Conservation (phyloP, 2,329 filamentous ascomycete genomes). For the Xylaria sp. region DNA sequence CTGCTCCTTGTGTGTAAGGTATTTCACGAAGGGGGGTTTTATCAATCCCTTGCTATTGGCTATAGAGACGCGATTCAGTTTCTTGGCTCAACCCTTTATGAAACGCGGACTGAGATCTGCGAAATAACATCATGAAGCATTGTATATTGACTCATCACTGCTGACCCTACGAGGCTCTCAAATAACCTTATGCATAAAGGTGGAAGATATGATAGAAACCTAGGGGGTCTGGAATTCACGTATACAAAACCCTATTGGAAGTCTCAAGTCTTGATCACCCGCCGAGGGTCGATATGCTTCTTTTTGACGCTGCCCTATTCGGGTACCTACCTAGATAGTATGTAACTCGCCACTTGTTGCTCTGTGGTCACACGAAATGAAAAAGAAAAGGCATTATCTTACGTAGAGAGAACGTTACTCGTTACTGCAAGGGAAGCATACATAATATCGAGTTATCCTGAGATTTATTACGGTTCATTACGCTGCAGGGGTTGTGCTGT, state of each 20-base stretch:
- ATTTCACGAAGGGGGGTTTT: background rate
- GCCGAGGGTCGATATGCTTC: background rate
- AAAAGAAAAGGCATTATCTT: background rate
- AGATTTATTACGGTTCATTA: constrained; percentile 20
- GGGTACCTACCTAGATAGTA: background rate
- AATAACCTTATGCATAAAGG: background rate
- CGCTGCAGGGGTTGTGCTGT: constrained; percentile 25
- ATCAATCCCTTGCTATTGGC: constrained; percentile 3
- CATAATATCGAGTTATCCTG: background rate
- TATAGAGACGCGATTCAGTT: background rate
- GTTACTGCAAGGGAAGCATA: background rate
- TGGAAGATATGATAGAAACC: background rate
- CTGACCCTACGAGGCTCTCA: background rate
- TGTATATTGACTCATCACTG: background rate
- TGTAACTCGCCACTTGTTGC: too few relatives aligned
- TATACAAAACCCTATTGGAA: background rate
- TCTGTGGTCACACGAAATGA: background rate
- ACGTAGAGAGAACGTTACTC: background rate
- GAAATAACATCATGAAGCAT: background rate
- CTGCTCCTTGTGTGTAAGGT: background rate
- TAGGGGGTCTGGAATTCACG: background rate
- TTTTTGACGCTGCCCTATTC: background rate
- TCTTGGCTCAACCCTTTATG: constrained; percentile 6
- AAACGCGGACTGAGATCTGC: background rate
- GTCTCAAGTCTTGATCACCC: background rate